Conservation (phyloP, 2,329 filamentous ascomycete species). For the Zymoseptoria passerinii region DNA sequence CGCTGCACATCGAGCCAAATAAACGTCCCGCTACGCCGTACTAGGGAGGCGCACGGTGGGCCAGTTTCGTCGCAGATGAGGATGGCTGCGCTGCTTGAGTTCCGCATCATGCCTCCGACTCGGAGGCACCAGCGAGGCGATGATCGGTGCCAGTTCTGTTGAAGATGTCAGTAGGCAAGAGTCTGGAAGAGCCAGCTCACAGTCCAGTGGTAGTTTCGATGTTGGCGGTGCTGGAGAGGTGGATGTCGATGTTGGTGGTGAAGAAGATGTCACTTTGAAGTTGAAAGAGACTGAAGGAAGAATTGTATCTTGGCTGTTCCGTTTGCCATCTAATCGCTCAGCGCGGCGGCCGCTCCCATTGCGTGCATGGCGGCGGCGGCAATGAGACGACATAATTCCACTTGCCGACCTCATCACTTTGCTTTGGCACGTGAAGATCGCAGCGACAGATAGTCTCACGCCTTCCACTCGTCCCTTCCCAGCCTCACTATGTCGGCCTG, state of each 20-base stretch:
- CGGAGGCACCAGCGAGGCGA: background rate
- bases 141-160: background rate
- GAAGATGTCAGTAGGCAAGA: background rate
- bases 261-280: background rate
- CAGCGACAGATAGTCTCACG: constrained; percentile 1
- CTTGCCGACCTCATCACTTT: background rate
- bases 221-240: background rate
- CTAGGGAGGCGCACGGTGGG: background rate
- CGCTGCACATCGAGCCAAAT: background rate
- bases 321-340: background rate
- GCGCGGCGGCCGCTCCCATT: background rate
- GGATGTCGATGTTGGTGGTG: background rate
- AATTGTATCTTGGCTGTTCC: background rate
- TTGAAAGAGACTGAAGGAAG: background rate
- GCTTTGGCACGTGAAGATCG: background rate
- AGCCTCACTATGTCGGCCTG: constrained; percentile 12
- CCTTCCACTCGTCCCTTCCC: constrained; percentile 13
- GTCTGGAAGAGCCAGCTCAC: background rate
- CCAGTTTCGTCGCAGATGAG: background rate
- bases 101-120: background rate
- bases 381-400: background rate
- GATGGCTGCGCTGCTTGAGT: background rate
- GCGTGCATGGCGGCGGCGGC: background rate
- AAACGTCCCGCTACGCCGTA: background rate
- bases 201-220: background rate